These are phyloP conservation scores for Solanum pennellii DNA, from an alignment of 257 asterid species.

Conservation along the genomic window DNA sequence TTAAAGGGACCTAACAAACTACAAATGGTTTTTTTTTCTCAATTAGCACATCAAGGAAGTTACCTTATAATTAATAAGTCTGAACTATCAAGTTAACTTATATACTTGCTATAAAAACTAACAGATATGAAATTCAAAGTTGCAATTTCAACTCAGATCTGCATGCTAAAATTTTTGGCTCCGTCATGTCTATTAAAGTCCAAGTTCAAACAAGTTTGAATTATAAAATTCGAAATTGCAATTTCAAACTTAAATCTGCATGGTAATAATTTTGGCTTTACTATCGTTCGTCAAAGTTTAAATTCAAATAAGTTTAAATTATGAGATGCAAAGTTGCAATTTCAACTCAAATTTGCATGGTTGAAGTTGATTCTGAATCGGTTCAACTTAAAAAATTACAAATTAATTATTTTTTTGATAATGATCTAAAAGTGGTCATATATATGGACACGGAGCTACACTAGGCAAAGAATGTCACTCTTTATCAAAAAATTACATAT, in stretches of 20 bases:
- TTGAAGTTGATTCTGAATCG: background rate
- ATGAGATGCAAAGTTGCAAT: background rate
- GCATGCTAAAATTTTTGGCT: too few species aligned
- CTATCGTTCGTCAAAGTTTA: background rate
- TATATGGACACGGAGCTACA: too few species aligned
- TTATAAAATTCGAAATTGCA: background rate
- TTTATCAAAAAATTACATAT: too few species aligned
- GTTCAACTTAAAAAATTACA: background rate
- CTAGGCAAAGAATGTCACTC: too few species aligned
- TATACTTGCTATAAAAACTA: background rate
- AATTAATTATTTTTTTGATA: background rate
- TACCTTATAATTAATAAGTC: background rate
- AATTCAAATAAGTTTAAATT: background rate
- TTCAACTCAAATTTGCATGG: background rate
- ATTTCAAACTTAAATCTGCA: background rate
- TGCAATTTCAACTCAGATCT: too few species aligned
- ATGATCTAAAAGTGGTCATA: background rate
- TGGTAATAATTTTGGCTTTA: fast-evolving
- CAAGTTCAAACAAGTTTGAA: background rate
- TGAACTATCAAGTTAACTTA: background rate
- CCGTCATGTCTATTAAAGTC: background rate
- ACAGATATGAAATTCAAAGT: too few species aligned
- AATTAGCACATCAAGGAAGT: background rate
- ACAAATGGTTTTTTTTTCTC: background rate
- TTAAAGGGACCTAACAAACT: background rate